Evolutionary conservation across 2,329 filamentous ascomycete species (phyloP), one percentile per base, ranked within the genome.

Genomic region (Pseudogymnoascus sp.): DNA sequence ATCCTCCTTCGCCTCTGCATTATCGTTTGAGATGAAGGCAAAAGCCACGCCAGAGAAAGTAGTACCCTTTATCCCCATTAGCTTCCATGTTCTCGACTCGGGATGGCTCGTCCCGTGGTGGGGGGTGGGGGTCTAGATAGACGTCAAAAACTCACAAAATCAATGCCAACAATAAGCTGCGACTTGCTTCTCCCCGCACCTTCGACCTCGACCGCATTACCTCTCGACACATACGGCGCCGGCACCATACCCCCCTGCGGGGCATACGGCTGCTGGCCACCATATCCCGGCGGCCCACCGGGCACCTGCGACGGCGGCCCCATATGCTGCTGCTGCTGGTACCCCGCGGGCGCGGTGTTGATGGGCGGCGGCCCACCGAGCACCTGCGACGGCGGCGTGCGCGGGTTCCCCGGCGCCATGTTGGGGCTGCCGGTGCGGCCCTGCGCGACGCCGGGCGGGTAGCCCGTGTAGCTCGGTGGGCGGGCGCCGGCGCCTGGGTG

Each of bases 21-120:
- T 97, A 64, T 93, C 97, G 65, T 92, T 92, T 77, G 90, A 90
- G 45, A 87, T 87, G 73, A 97, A 99, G 43, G 86, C 86, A 72
- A 96, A 97, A 37, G 94, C 94, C 66, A 97, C 93, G 74, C 94
- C 94, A 2, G 94, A 97, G 75, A 97, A 99, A 4, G 94, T 99
- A 16, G 94, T 99, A 68, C 94, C 91, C 91, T 96, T 71, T 14
- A 59, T 23, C 6, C 26, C 3, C 3, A 10, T 58, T 58, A 52
- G 23, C 6, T 16, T 39, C 39, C 31, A 1, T 2, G 4, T 1
- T 4, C 60, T 33, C 41, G 26, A 31, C 14, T 12, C 52, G 43
- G 37, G 41, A 35, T 16, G 23, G 58, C 11, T 14, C 59, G 16
- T 38, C 52, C 38, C 60, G 29, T 41, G 43, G 71, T 41, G 45